Conservation (phyloP, 2,329 filamentous ascomycete species). For the Diplocarpon rosae region DNA sequence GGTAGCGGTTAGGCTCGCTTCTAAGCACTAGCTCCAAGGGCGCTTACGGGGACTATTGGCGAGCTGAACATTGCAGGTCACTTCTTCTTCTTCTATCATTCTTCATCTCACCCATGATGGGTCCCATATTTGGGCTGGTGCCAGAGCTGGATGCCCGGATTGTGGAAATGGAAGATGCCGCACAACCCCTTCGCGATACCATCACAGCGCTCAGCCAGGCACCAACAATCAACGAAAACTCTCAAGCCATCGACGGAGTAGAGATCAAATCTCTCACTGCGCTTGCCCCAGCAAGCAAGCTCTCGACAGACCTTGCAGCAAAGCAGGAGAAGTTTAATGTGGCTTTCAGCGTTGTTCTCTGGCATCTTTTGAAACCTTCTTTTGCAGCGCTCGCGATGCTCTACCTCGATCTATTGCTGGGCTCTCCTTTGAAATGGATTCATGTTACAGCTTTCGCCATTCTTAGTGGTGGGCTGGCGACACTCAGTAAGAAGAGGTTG, state of each 20-base stretch:
- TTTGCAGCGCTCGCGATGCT: neutral
- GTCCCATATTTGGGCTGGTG: neutral
- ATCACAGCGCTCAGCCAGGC: neutral
- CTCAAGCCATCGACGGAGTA: too few species aligned
- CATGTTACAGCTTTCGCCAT: neutral
- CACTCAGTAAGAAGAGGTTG: neutral
- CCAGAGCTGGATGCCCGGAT: slow-evolving; percentile 1
- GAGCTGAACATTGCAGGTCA: too few species aligned
- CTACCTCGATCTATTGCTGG: neutral
- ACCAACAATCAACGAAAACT: neutral
- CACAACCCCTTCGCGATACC: neutral
- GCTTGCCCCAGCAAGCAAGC: too few species aligned
- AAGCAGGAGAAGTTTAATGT: neutral
- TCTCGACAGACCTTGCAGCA: neutral
- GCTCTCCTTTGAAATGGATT: neutral
- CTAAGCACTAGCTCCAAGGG: too few species aligned
- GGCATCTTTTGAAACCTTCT: neutral
- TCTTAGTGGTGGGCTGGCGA: neutral
- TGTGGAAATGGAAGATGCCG: neutral
- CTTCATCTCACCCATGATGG: neutral
- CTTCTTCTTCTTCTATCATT: too few species aligned
- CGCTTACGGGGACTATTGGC: too few species aligned
- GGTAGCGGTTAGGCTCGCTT: too few species aligned
- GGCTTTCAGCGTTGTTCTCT: neutral
- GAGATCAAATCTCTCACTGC: too few species aligned